Evolutionary conservation across 1,284 basidiomycete genomes (phyloP), one percentile per base, ranked within the genome.

Genomic region (Fomitopsis palustris): DNA sequence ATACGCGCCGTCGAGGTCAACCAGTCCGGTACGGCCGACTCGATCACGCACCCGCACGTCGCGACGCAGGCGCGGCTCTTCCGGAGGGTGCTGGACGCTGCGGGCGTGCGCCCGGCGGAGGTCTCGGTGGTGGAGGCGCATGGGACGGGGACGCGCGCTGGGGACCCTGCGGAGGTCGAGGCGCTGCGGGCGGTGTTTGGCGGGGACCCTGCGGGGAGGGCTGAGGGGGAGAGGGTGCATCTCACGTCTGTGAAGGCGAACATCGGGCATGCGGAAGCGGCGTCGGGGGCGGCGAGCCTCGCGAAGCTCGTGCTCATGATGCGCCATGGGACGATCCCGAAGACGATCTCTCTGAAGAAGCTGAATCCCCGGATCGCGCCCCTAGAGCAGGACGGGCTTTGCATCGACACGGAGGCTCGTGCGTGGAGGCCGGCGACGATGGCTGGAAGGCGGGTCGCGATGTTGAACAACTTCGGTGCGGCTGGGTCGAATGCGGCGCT

Each of bases 381-480:
- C 9, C 69, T 87, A 23, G 75, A 76, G 8, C 59, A 64, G 0
- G 85, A 88, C 64, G 72, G 81, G 39, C 82, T 77, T 1, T 56
- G 78, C 33, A 87, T 90, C 56, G 74, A 81, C 61, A 79, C 71
- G 0, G 58, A 64, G 16, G 61, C 72, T 0, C 64, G 69, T 0
- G 65, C 73, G 2, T 89, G 87, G 87, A 49, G 55, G 67, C 74
- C 14, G 65, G 70, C 3, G 69, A 71, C 12, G 65, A 64, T 17
- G 74, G 74, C 8, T 59, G 62, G 45, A 47, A 69, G 72, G 4
- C 77, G 86, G 4, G 63, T 85, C 4, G 87, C 86, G 0, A 64
- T 90, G 19, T 73, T 90, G 53, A 90, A 87, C 64, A 91, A 90
- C 65, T 91, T 89, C 63, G 88, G 88, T 19, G 88, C 88, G 0